Evolutionary conservation across 2,329 filamentous ascomycete genomes (phyloP), one percentile per base, ranked within the genome.

Genomic region (Ophiostoma triangulosporum): DNA sequence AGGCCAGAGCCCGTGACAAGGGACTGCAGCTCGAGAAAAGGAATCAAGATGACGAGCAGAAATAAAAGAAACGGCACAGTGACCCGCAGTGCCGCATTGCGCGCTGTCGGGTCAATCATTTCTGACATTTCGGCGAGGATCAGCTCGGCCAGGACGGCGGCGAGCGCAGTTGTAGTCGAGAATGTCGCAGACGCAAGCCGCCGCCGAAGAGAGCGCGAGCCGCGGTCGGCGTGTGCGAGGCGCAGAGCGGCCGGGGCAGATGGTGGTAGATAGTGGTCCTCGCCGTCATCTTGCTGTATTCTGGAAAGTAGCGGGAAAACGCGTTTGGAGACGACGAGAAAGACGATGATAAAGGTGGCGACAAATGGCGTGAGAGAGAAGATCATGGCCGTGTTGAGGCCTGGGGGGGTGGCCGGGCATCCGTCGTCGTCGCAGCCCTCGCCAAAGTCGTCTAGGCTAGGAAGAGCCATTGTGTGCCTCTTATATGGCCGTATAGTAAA

Each of bases 81-180:
- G 29, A 84, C 68, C 54, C 79, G 75, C 59, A 94, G 72, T 22
- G 84, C 86, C 27, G 84, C 64, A 22, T 76, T 77, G 56, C 88
- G 75, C 12, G 86, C 86, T 31, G 73, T 71, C 6, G 81, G 75
- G 58, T 83, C 77, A n/a, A 88, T 75, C 5, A 84, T 74, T 62
- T 88, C 86, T 26, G 86, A 81, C 43, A 95, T 87, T 67, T 95
- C 88, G 61, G 86, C 88, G 8, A 95, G 75, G 46, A 95, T 86
- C 59, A 95, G 70, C 67, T 90, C 83, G 3, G 82, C 87, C 46
- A 95, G 72, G 1, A 91, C 86, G 35, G 84, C 77, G 6, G 88
- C 84, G 8, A 94, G 74, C 1, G 81, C 87, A 33, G 93, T 78
- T 9, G 86, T 94, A 1, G 80, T 76, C 6, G 86, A 82, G 66